Evolutionary conservation across 1,139 yeast species (phyloP), one percentile per base, ranked within the genome.

Genomic region (Nakaseomyces glabratus): DNA sequence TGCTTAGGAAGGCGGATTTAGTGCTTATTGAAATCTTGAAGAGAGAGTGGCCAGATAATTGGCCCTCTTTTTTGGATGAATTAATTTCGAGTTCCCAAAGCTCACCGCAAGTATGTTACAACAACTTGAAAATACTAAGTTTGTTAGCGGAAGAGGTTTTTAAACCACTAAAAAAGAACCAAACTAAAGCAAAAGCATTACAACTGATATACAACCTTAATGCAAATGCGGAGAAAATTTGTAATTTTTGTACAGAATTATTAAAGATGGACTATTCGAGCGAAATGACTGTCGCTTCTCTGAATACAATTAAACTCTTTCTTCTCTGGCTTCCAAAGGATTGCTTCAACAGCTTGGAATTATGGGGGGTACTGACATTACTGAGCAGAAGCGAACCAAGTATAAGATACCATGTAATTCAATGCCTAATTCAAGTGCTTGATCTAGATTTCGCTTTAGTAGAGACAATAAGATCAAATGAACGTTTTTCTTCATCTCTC

Each of bases 1-100:
- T 90, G 52, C 82, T 90, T 49, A 82, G 81, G 62, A 90, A 93
- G 59, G 86, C 90, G 48, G 95, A 90, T 61, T 68, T 90, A 55
- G 86, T 96, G 4, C 67, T 90, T 52, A 97, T 90, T 23, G 90
- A 88, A 52, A 78, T 90, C 35, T 72, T 90, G 53, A 90, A 90
- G 57, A 96, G 88, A 60, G 98, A 90, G 55, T 90, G 98, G 98
- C 97, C 97, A 24, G 82, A 77, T 46, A 81, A 85, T 55, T 90
- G 98, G 98, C 96, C 96, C 14, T 81, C 80, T 47, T 90, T 93
- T 52, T 81, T 90, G 34, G 93, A 95, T 8, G 98, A 90, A 55
- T 72, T 90, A 42, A 90, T 88, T 25, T 69, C 69, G 43, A 79
- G 93, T 46, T 79, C 94, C 34, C 73, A 84, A 44, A 74, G 88